Evolutionary conservation across 768 basidiomycete species (phyloP), one percentile per base, ranked within the genome.

Genomic region (Suillus brevipes): DNA sequence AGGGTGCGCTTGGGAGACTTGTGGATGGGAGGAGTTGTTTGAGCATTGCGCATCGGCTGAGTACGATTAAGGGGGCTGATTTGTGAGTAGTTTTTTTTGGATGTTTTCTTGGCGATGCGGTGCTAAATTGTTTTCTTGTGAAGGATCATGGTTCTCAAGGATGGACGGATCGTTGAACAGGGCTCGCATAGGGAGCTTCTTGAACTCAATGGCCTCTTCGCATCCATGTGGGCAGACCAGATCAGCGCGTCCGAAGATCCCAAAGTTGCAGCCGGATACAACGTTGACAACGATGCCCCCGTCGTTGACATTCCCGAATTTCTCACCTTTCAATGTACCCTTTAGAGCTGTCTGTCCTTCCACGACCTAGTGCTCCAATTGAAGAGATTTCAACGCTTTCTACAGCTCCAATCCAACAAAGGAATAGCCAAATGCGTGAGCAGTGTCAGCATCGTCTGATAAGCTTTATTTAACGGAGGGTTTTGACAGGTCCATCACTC

Each of bases 151-250:
- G 95, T 97, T 31, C 86, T 99, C 65, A 91, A 92, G 69, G 91
- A 97, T 72, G 96, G 97, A 5, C 86, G 88, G 72, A 89, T 99
- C 53, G 81, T 91, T 45, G 97, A 98, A 76, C 85, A 85, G 65
- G 94, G 94, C 10, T 85, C 78, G 50, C 94, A 94, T 75, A 86
- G 84, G 64, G 92, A 95, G 66, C 81, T 97, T 38, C 77, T 95
- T 55, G 86, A 87, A 37, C 77, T 78, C 53, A 84, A 90, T 68
- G 92, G 92, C 60, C 72, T 87, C 47, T 95, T 95, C 70, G 90
- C 92, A 14, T 81, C 85, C 1, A 91, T 96, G 91, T 97, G 95
- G 95, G 88, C 91, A 1, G 87, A 93, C 73, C 92, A 96, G 72
- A 81, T 90, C 37, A 86, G 87, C 25, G 82, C 89, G 5, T 75